Evolutionary conservation across 805 yeast genomes (phyloP).

Genomic region (Starmerella ratchasimensis): DNA sequence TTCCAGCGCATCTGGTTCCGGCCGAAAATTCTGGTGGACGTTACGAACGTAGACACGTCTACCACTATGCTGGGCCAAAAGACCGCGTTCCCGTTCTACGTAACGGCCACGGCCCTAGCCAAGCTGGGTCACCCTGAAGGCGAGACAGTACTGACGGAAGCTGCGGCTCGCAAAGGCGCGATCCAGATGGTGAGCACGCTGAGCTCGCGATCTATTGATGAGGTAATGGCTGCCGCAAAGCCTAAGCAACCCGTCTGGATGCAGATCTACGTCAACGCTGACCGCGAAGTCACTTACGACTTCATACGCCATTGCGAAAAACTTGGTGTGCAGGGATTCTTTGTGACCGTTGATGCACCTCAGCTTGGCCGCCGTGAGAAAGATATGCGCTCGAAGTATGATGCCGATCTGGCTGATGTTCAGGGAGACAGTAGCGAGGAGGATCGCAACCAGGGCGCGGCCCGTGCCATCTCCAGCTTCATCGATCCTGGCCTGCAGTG

Average conservation of each 20-base stretch:
- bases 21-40: slow-evolving; percentile 74
- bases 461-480: slow-evolving; percentile 73
- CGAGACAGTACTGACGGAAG: slow-evolving; percentile 70
- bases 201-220: slow-evolving; percentile 80
- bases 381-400: slow-evolving; percentile 58
- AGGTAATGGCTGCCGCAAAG: slow-evolving; percentile 56
- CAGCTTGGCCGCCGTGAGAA: slow-evolving; percentile 83
- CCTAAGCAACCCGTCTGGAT: slow-evolving; percentile 73
- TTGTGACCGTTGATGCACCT: slow-evolving; percentile 78
- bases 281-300: slow-evolving; percentile 47
- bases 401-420: slow-evolving; percentile 36
- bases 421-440: slow-evolving; percentile 27
- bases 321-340: slow-evolving; percentile 66
- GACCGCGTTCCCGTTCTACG: slow-evolving; percentile 67
- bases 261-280: slow-evolving; percentile 72
- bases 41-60: slow-evolving; percentile 50
- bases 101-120: slow-evolving; percentile 85
- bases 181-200: slow-evolving; percentile 89
- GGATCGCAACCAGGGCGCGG: slow-evolving; percentile 68
- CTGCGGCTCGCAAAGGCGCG: slow-evolving; percentile 56
- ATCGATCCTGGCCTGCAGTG: slow-evolving; percentile 45
- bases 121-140: slow-evolving; percentile 89
- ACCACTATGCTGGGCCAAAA: slow-evolving; percentile 65
- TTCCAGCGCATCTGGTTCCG: slow-evolving; percentile 79
- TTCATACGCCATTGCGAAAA: slow-evolving; percentile 59